Evolutionary conservation across 1,284 basidiomycete species (phyloP).

Genomic region (Boletus nobilissimus): DNA sequence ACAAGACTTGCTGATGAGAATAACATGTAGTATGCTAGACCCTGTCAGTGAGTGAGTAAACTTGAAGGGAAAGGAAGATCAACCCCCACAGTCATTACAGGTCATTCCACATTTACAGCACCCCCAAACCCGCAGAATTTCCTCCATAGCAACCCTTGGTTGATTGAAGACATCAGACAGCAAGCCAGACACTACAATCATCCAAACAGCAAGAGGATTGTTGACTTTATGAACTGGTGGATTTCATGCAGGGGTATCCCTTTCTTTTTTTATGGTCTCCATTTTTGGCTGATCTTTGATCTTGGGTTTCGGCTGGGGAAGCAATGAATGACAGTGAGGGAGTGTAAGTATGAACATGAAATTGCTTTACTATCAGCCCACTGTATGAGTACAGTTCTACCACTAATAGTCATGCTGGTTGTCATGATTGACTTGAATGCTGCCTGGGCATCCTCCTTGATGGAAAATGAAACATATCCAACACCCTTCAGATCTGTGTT

Average conservation of each 20-base stretch:
- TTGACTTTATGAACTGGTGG: constrained; percentile 52
- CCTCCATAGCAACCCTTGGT: constrained; percentile 87
- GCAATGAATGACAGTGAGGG: constrained; percentile 4
- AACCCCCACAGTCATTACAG: constrained; percentile 59
- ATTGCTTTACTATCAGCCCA: constrained; percentile 84
- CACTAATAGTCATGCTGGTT: constrained; percentile 68
- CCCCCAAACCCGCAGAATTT: constrained; percentile 84
- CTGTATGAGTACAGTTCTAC: constrained; percentile 76
- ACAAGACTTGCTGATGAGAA: constrained; percentile 82
- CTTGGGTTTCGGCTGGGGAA: constrained; percentile 53
- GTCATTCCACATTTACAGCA: constrained; percentile 78
- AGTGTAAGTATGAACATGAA: background rate
- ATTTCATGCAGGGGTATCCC: constrained; percentile 47
- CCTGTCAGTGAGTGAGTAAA: constrained; percentile 34
- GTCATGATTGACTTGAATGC: constrained; percentile 71
- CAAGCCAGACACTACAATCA: constrained; percentile 81
- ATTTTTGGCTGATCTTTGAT: constrained; percentile 46
- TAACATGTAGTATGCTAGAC: constrained; percentile 76
- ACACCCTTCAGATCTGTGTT: constrained; percentile 91
- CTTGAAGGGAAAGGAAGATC: constrained; percentile 42
- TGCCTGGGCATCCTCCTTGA: constrained; percentile 87
- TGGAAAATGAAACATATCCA: constrained; percentile 96
- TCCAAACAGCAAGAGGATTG: constrained; percentile 84
- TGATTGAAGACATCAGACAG: constrained; percentile 71
- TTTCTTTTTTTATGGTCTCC: constrained; percentile 47